These are phyloP conservation scores for Colletotrichum plurivorum DNA, from an alignment of 2,329 filamentous ascomycete species.

Conservation along the genomic window DNA sequence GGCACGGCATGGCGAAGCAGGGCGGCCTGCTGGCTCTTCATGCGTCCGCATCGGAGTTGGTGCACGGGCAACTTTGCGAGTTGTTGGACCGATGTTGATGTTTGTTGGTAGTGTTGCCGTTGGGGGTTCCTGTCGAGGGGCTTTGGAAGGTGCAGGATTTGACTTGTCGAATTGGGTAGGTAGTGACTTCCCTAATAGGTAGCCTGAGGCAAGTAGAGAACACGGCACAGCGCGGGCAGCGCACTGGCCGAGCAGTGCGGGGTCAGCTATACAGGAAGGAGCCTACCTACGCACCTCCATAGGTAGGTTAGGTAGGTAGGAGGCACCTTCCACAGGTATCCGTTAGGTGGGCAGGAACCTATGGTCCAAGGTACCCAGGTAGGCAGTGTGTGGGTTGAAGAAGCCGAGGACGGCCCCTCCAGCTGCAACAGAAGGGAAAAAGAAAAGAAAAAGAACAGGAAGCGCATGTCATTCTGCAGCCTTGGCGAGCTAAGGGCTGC, in stretches of 20 bases:
- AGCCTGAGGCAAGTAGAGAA: too few species aligned
- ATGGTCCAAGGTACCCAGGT: neutral
- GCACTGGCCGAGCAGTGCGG: slow-evolving; percentile 11
- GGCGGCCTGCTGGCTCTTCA: slow-evolving; percentile 10
- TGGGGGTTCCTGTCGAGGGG: too few species aligned
- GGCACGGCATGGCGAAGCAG: slow-evolving; percentile 16
- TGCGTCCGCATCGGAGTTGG: slow-evolving; percentile 9
- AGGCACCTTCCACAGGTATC: too few species aligned
- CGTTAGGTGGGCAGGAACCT: too few species aligned
- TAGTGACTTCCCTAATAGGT: too few species aligned
- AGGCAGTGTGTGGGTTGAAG: slow-evolving; percentile 31
- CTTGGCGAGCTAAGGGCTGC: slow-evolving; percentile 12
- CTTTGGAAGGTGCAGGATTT: neutral
- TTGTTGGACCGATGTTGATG: neutral
- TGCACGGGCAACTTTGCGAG: neutral
- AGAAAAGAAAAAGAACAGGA: slow-evolving; percentile 27
- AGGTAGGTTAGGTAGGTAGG: too few species aligned
- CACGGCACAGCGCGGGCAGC: too few species aligned
- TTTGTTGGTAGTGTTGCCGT: too few species aligned
- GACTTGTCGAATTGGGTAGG: neutral
- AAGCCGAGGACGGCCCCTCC: slow-evolving; percentile 41
- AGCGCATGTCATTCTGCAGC: slow-evolving; percentile 31
- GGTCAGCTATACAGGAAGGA: neutral
- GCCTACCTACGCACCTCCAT: too few species aligned
- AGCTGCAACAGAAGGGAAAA: slow-evolving; percentile 28